Evolutionary conservation across 305 asterid species (phyloP).

Genomic region (Rubia occidens): DNA sequence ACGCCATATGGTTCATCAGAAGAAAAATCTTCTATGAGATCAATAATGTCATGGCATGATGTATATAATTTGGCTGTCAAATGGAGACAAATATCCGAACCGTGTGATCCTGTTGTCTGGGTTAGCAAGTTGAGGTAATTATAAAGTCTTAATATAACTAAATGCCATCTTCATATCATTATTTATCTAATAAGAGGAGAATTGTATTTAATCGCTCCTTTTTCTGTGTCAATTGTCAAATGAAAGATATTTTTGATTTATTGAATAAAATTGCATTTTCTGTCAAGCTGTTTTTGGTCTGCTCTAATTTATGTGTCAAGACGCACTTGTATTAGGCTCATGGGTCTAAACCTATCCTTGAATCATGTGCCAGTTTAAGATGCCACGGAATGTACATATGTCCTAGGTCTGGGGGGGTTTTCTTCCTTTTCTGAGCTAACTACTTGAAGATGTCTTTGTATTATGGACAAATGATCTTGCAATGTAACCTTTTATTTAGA

Average conservation of each 20-base stretch:
- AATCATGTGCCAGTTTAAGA: not conserved
- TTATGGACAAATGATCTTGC: not conserved
- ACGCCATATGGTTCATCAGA: conserved; percentile 40
- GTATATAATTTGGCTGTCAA: conserved; percentile 80
- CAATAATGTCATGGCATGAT: conserved; percentile 71
- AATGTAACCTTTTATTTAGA: not conserved
- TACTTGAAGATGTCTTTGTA: not conserved
- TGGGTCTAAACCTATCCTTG: not conserved
- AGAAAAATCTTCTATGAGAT: conserved; percentile 62
- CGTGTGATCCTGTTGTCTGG: conserved; percentile 96
- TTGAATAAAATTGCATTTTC: not conserved
- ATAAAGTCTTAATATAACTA: conserved; percentile 7
- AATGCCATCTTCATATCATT: not conserved
- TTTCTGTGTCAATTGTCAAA: not conserved
- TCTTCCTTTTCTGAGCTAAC: not conserved
- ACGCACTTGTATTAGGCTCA: too few relatives aligned
- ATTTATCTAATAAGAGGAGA: not conserved
- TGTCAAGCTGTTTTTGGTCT: not conserved
- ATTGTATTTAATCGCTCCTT: too few relatives aligned
- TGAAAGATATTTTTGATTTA: not conserved
- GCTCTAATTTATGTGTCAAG: not conserved
- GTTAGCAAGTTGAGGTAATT: conserved; percentile 80
- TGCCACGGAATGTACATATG: not conserved
- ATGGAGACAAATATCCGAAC: conserved; percentile 99
- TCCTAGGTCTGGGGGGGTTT: conserved; percentile 1